These are phyloP conservation scores for Ascochyta clinopodiicola DNA, from an alignment of 2,329 filamentous ascomycete genomes.

Conservation along the genomic window DNA sequence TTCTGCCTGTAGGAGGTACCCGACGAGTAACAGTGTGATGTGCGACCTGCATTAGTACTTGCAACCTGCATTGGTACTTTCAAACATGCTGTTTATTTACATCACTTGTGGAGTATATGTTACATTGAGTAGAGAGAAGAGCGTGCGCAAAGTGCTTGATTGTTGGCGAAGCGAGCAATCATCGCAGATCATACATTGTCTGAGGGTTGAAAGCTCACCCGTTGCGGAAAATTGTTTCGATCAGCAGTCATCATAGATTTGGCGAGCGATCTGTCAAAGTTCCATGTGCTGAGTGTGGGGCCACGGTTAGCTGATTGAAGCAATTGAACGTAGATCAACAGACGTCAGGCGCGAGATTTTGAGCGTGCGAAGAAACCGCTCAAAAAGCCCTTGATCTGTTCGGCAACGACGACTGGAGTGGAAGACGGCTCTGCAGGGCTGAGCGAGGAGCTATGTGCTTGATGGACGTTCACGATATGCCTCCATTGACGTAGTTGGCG, in stretches of 20 bases:
- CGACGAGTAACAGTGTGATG: neutral
- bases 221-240: conserved; percentile 10
- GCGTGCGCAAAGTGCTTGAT: neutral
- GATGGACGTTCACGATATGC: neutral
- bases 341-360: neutral
- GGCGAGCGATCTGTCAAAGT: conserved; percentile 14
- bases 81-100: neutral
- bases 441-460: neutral
- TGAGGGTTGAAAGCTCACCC: neutral
- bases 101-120: neutral
- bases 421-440: conserved; percentile 1
- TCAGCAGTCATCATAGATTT: conserved; percentile 4
- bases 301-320: conserved; percentile 10
- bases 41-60: neutral
- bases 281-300: conserved; percentile 3
- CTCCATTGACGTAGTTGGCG: conserved; percentile 36
- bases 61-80: neutral
- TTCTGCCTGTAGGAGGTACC: conserved; percentile 2
- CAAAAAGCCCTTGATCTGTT: neutral
- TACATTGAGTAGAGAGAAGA: neutral
- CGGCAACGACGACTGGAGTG: neutral
- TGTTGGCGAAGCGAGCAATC: neutral
- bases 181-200: neutral
- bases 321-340: conserved; percentile 10
- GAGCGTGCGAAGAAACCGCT: neutral